Conservation (phyloP, 345 rosid species). For the Nasturtium officinale region DNA sequence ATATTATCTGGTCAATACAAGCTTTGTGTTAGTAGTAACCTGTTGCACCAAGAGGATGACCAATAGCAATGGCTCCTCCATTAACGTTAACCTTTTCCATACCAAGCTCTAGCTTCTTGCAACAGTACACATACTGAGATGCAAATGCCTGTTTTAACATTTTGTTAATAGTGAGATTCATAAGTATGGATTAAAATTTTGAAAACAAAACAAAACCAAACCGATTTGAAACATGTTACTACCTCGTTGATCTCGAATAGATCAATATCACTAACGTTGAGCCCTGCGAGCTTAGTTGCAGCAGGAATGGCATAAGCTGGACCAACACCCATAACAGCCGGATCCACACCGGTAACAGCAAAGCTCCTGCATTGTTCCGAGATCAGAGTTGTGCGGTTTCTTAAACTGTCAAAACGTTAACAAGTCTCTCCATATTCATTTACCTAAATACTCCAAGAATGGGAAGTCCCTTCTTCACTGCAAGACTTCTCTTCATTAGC, state of each 20-base stretch:
- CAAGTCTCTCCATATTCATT: neutral
- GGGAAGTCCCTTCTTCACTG: conserved; percentile 83
- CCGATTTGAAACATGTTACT: neutral
- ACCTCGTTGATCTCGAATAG: conserved; percentile 97
- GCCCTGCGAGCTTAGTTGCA: conserved; percentile 82
- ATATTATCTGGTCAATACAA: neutral
- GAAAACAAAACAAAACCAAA: neutral
- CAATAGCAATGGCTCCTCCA: conserved; percentile 95
- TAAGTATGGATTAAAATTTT: neutral
- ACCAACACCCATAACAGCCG: conserved; percentile 92
- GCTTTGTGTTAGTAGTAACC: conserved; percentile 44
- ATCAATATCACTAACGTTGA: conserved; percentile 64
- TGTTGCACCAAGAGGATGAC: conserved; percentile 97
- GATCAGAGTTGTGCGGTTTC: neutral
- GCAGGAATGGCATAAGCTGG: conserved; percentile 96
- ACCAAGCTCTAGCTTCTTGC: conserved; percentile 78
- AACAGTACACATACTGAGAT: conserved; percentile 81
- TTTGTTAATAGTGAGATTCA: neutral
- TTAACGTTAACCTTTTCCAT: conserved; percentile 80
- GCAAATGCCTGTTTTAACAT: conserved; percentile 79
- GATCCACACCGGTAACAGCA: conserved; percentile 95
- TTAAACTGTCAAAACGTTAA: neutral
- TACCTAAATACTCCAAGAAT: conserved; percentile 94
- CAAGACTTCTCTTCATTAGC: conserved; percentile 85
- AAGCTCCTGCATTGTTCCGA: conserved; percentile 67